Base-by-base conservation (phyloP, 1,139 yeast genomes). In the Geotrichum europaeum region DNA sequence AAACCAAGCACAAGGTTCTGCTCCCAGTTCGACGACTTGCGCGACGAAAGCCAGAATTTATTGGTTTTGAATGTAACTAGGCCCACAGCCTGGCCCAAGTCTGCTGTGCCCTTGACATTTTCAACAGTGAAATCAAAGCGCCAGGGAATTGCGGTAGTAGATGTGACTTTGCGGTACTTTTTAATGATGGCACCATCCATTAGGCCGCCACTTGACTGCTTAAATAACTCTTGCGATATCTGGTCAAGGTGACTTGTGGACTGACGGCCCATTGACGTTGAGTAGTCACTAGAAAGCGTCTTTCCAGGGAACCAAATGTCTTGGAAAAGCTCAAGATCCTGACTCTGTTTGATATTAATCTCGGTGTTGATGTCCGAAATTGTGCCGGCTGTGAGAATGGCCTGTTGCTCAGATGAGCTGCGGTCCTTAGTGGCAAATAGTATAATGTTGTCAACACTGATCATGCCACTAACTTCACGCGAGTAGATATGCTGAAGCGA, bases 401-500 rank as follows among this genome's bases (percentile, higher is more conserved):
- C 65, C 40, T 62, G 64, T 55, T 61, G 59, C 49, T 65, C 63
- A 24, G 67, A 62, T 4, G 63, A 57, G 10, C 64, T 62, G 43
- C 67, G 62, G 40, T 69, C 67, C 56, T 72, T 71, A 51, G 70
- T 67, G 2, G 67, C 76, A 13, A 77, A 75, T 13, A 79, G 36
- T 34, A 83, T 70, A 5, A 86, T 73, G 49, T 79, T 76, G n/a
- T 82, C 78, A n/a, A 89, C 73, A 1, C 76, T 75, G 18, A 89
- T 74, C 15, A 88, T 85, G 0, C 96, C 96, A 78, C 96, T 89
- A 0, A 87, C 82, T 66, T 90, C 96, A 64, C 96, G 82, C 0
- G 98, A 92, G 70, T 90, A 94, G 20, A 89, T 84, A 72, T 94
- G 99, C 68, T 91, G 97, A 50, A 94, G 76, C 0, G 92, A 85